A percentile compares a stretch with the other conserved stretches of the same genome.
Conservation (phyloP, 108 stramenopile genomes). For the Cyclostephanos tholiformis region DNA sequence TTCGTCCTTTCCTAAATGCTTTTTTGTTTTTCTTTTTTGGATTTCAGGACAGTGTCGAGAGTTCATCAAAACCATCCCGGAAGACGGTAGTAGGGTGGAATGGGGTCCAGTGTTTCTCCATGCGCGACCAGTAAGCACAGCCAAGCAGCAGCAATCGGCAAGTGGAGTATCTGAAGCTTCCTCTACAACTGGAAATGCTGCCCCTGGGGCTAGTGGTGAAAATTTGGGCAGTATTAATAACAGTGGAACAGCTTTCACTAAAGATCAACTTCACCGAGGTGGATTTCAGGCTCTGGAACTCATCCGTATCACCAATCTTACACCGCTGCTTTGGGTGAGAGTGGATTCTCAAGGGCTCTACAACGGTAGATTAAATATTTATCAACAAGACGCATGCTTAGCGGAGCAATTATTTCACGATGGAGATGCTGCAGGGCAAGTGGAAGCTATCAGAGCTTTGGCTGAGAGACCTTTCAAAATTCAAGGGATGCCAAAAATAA, state of each 20-base stretch:
- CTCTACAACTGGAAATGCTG: conserved; percentile 17
- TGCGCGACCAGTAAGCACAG: conserved; percentile 76
- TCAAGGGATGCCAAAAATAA: conserved; percentile 76
- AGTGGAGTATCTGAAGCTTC: conserved; percentile 50
- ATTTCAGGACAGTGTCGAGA: conserved; percentile 56
- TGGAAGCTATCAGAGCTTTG: conserved; percentile 76
- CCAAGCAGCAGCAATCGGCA: conserved; percentile 69
- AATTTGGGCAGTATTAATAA: conserved; percentile 35
- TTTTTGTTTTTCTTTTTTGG: not conserved
- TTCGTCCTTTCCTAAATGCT: not conserved
- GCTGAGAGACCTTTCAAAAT: conserved; percentile 85
- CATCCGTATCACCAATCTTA: conserved; percentile 82
- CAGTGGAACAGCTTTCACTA: conserved; percentile 64
- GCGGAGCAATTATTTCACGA: conserved; percentile 89
- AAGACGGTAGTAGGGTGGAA: conserved; percentile 82
- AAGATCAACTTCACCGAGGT: conserved; percentile 65
- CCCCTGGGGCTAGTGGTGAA: conserved; percentile 10
- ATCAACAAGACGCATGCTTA: conserved; percentile 86
- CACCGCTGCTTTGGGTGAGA: conserved; percentile 84
- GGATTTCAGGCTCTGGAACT: conserved; percentile 89
- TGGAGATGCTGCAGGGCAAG: conserved; percentile 81
- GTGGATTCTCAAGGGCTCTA: conserved; percentile 85
- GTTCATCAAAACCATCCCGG: conserved; percentile 71
- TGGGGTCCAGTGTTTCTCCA: conserved; percentile 83
- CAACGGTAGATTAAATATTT: conserved; percentile 72